Base-by-base conservation (phyloP, 225 moss, liverwort and hornwort genomes). In the Neckera pumila region DNA sequence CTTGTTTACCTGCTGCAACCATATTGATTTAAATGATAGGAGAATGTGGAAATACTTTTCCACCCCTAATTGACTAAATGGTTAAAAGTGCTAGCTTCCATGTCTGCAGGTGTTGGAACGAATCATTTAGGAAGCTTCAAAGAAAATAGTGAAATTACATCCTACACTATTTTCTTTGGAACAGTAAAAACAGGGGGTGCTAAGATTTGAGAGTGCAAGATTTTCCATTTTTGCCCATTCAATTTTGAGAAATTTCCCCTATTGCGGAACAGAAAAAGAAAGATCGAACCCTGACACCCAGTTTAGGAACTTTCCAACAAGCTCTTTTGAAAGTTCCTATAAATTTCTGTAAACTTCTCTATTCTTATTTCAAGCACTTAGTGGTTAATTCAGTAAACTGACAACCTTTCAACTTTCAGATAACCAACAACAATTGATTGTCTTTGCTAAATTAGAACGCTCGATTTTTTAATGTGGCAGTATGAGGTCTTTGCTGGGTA, bases 401-500 rank as follows among this genome's bases (percentile, higher is more conserved):
- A 80, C 12, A 20, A 38, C 23, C 34, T 51, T 64, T 79, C 7
- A 21, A 47, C 49, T 86, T 73, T 82, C 81, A 82, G 5, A 42
- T 67, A 83, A 79, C 45, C 54, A 75, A 87, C 58, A 61, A 20
- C 10, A 53, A 47, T 66, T 73, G 45, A n/a, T 63, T n/a, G 53
- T 45, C 54, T 79, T 85, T 23, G 67, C 80, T 91, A 61, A 89
- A 34, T 22, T 73, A 49, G 58, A 73, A 30, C 57, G 40, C 62
- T 64, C 69, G 45, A 54, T 86, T 60, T 76, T 15, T 79, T 49
- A 12, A 57, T 89, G 66, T 88, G 84, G 72, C 94, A 96, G 96
- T 61, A 94, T 96, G 96, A 92, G 94, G 63, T 83, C 92, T 89
- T 92, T 98, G 86, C 94, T 98, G 82, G 74, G 89, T 83, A 90